Evolutionary conservation across 2,329 filamentous ascomycete species (phyloP), one percentile per base, ranked within the genome.

Genomic region (Sporothrix curviconia): DNA sequence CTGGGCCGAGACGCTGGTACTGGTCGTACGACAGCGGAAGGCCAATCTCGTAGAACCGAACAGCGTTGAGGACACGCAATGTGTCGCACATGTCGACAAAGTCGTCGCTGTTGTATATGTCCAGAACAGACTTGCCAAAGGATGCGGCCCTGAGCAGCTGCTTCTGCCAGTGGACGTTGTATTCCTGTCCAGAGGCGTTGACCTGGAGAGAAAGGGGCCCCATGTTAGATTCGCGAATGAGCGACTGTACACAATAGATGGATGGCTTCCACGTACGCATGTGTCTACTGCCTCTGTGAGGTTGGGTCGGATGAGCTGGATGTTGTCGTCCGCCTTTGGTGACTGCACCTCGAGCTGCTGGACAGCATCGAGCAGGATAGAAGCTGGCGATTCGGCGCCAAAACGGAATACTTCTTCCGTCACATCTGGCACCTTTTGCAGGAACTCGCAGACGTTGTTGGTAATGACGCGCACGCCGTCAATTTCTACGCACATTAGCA

Each of bases 51-150:
- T 94, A 97, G 70, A 89, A 95, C 53, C 94, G 85, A 12, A 92
- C 88, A 7, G 92, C 92, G 66, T 96, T 97, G 49, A 99, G 78
- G 0, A 99, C 92, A 15, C 94, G 86, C 15, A 99, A 75, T 1
- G 87, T 94, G 71, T 99, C 92, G 64, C 91, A 96, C 86, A 96
- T 97, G 62, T 97, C 92, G 55, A 99, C 94, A 72, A 97, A 99
- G 63, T 99, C 92, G 67, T 99, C 94, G 67, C 92, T 96, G 71
- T 94, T 96, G 73, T 97, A 99, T 12, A 97, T 85, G 66, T 97
- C 94, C 3, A 99, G 80, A 0, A 97, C 94, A 0, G 94, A 97
- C 71, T 99, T 99, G 60, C 94, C 94, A 69, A 96, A 97, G 0
- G 92, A 97, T 0, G 94, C 94, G 6, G 94, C 94, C 69, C 95